Evolutionary conservation across 2,329 filamentous ascomycete species (phyloP), one percentile per base, ranked within the genome.

Genomic region (Sporothrix schenckii): DNA sequence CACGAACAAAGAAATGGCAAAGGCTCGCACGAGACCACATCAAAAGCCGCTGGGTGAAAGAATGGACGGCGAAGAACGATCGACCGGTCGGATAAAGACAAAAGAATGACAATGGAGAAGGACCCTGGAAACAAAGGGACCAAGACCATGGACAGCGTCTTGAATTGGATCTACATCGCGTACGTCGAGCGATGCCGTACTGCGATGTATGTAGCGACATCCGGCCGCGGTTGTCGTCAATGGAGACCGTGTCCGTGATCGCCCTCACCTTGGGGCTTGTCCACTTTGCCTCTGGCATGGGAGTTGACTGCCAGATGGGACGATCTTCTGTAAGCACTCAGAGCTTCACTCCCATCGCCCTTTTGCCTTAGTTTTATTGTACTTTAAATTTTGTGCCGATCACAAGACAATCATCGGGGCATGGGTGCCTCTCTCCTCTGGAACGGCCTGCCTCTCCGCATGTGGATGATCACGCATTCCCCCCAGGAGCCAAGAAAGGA

Each of bases 371-470:
- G 10, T 16, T 44, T 44, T 16, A n/a, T 24, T 3, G 2, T 21
- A 49, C n/a, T 65, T 34, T 19, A 65, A 65, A 65, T 65, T 50
- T 50, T 65, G 61, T 65, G 61, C 61, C 24, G 27, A 49, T 65
- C 61, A n/a, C 50, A 27, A 27, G 41, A 9, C 41, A 16, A 34
- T 30, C 9, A n/a, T 19, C 14, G 19, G 49, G 49, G 5, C 5
- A 21, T 21, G 54, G 30, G 24, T 24, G 24, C 24, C 24, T 24
- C 24, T 24, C 24, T 24, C 24, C 24, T 24, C 24, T 27, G 21
- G 52, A 53, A 50, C 52, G 52, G 52, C 21, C 21, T 47, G 30
- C 30, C 34, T n/a, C 54, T 39, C 54, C 54, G 54, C 54, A 19
- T 58, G 19, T 58, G 54, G 58, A 44, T 44, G 58, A 47, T 63